Evolutionary conservation across 1,284 basidiomycete genomes (phyloP).

Genomic region (Schizopora paradoxa): DNA sequence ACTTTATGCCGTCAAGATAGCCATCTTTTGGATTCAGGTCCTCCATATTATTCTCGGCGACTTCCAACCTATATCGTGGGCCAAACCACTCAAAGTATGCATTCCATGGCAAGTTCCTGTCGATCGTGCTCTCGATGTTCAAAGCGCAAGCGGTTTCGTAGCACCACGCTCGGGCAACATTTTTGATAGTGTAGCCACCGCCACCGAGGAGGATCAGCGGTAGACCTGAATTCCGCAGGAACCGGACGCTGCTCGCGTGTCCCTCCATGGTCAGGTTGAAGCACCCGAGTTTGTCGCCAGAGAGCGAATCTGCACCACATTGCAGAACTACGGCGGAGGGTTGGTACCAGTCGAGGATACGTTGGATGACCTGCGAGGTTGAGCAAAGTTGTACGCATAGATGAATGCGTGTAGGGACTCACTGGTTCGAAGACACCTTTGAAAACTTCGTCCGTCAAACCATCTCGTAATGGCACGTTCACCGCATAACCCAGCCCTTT

Average conservation of each 20-base stretch:
- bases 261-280: constrained; percentile 96
- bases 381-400: not conserved
- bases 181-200: constrained; percentile 95
- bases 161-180: constrained; percentile 93
- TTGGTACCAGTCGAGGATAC: constrained; percentile 86
- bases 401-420: constrained; percentile 28
- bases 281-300: constrained; percentile 94
- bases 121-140: constrained; percentile 74
- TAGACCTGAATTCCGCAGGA: constrained; percentile 78
- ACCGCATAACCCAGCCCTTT: constrained; percentile 88
- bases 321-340: constrained; percentile 91
- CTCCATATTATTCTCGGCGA: constrained; percentile 90
- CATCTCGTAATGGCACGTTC: constrained; percentile 93
- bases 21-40: constrained; percentile 83
- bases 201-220: constrained; percentile 92
- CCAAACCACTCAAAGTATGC: constrained; percentile 99
- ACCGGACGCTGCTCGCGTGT: constrained; percentile 88
- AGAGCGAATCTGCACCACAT: constrained; percentile 93
- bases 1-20: constrained; percentile 81
- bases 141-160: constrained; percentile 95
- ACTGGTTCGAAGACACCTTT: constrained; percentile 87
- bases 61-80: constrained; percentile 90
- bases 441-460: constrained; percentile 83
- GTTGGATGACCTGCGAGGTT: constrained; percentile 63
- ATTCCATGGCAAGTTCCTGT: constrained; percentile 87